phyloP scores from a whole-genome alignment of 2,329 filamentous ascomycete species.

The Colletotrichum australisinense region DNA sequence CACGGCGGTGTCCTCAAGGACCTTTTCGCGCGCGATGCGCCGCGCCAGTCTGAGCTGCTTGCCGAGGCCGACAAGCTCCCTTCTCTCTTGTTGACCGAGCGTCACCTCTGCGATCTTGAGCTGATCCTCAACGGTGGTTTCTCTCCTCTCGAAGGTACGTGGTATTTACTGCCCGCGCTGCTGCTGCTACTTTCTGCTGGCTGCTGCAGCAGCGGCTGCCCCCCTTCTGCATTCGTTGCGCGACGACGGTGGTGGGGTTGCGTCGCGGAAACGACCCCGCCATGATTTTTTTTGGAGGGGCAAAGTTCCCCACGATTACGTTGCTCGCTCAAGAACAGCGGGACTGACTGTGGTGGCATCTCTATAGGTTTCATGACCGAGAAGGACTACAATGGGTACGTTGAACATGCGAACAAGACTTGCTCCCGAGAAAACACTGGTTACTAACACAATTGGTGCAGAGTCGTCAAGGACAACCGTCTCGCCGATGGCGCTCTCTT shows the following conservation, averaged over 20 bases:
- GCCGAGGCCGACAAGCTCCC: slow-evolving; percentile 89
- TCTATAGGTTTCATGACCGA: slow-evolving; percentile 93
- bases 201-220: too few relatives aligned
- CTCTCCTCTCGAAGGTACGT: slow-evolving; percentile 93
- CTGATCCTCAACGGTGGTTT: slow-evolving; percentile 98
- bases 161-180: neutral
- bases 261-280: slow-evolving; percentile 30
- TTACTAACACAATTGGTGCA: slow-evolving; percentile 53
- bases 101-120: slow-evolving; percentile 97
- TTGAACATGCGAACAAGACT: slow-evolving; percentile 35
- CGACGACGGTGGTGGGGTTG: slow-evolving; percentile 33
- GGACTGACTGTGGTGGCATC: slow-evolving; percentile 27
- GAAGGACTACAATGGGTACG: slow-evolving; percentile 94
- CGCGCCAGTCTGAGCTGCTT: slow-evolving; percentile 81
- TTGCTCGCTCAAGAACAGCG: slow-evolving; percentile 3
- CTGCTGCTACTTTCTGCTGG: neutral
- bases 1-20: slow-evolving; percentile 98
- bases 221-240: neutral
- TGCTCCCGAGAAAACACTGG: neutral
- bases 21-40: slow-evolving; percentile 91
- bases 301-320: slow-evolving; percentile 27
- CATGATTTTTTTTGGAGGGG: slow-evolving; percentile 29
- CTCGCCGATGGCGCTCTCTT: slow-evolving; percentile 91
- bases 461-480: slow-evolving; percentile 89
- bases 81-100: slow-evolving; percentile 86